Base-by-base conservation (phyloP, 768 basidiomycete genomes). In the Auriscalpium vulgare region DNA sequence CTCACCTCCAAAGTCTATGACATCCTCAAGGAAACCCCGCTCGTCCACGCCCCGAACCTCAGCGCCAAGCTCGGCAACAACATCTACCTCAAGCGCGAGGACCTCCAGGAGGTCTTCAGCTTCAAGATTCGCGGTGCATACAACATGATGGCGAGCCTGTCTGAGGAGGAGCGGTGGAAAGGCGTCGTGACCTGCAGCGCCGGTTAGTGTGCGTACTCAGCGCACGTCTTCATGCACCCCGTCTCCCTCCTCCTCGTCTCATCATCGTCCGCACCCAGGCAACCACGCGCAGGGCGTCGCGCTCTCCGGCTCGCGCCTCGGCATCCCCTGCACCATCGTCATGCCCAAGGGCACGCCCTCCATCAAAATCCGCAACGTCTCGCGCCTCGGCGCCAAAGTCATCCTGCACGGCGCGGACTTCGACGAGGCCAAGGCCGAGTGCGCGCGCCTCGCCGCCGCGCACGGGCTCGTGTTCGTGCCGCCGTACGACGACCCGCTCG, bases 241-340 rank as follows among this genome's bases (percentile, higher is more conserved):
- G 21, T 57, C 21, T 57, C 53, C 43, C 29, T 45, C 36, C 62
- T 47, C 48, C 62, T 56, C 55, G 50, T 44, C 49, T 19, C 19
- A 48, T 19, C 34, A 47, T 21, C 56, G 7, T 21, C 36, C 13
- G 21, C 46, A 19, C 47, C 4, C 68, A 97, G 97, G 97, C 29
- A 99, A 99, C 66, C 97, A 99, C 69, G 97, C 97, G 0, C 97
- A 99, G 70, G 97, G 97, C 23, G 97, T 99, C 50, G 97, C 97
- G 2, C 79, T 98, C 49, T 94, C 97, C n/a, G 92, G 95, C 10
- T 72, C 83, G 47, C 83, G 85, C 55, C 82, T 99, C 34, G 81
- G 80, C 37, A 88, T 98, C 58, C 93, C 97, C 4, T 97, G 93
- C 60, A 97, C 94, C n/a, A 98, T 99, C 65, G 92, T 99, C 59